These are phyloP conservation scores for Cotoneaster glaucophyllus DNA, from an alignment of 306 rosid species.

Conservation along the genomic window DNA sequence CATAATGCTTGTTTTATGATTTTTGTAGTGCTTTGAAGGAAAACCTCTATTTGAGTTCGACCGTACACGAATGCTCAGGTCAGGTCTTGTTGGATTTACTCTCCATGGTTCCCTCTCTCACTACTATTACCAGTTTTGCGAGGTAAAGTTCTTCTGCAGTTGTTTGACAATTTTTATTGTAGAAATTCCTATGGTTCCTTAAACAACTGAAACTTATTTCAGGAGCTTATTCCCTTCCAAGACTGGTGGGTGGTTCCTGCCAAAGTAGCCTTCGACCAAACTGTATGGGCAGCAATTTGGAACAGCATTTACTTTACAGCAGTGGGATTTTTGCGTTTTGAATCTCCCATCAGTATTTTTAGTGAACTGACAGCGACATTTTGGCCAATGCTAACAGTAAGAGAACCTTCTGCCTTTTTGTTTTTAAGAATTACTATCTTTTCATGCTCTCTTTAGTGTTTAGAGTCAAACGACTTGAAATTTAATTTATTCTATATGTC, in stretches of 20 bases:
- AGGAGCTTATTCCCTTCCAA: constrained; percentile 86
- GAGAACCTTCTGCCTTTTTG: constrained; percentile 21
- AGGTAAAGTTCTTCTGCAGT: constrained; percentile 36
- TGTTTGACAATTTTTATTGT: background rate
- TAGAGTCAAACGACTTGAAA: background rate
- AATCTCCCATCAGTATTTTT: constrained; percentile 62
- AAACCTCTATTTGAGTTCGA: constrained; percentile 91
- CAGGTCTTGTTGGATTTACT: constrained; percentile 90
- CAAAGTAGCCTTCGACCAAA: constrained; percentile 85
- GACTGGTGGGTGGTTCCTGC: constrained; percentile 99
- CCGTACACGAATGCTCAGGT: constrained; percentile 83
- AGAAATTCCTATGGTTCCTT: background rate
- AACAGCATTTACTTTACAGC: constrained; percentile 79
- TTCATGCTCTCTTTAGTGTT: background rate
- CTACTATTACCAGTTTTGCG: constrained; percentile 84
- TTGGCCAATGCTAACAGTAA: constrained; percentile 86
- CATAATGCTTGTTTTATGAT: background rate
- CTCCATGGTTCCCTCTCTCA: constrained; percentile 98
- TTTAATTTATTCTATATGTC: background rate
- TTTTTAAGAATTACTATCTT: background rate
- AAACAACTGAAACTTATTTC: constrained; percentile 16
- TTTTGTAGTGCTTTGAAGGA: constrained; percentile 87
- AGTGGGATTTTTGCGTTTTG: constrained; percentile 71
- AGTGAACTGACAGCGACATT: constrained; percentile 76
- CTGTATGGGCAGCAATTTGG: constrained; percentile 91